Conservation (phyloP, 345 rosid genomes). For the Hevea brasiliensis region DNA sequence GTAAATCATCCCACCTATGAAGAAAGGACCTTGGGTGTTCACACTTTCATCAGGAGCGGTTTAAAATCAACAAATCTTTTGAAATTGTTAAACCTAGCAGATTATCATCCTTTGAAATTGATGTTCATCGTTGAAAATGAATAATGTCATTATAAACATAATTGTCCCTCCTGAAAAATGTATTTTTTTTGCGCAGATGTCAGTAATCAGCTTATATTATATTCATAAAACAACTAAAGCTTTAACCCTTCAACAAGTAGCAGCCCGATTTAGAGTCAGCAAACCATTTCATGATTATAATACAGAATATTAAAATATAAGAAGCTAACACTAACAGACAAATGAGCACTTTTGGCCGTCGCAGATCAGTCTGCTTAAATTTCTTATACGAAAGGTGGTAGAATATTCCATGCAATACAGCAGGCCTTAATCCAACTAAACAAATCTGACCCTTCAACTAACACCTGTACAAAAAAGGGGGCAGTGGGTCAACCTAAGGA, state of each 20-base stretch:
- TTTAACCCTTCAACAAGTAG: not conserved
- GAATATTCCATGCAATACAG: not conserved
- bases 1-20: too few relatives aligned
- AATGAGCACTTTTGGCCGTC: conserved; percentile 4
- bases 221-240: not conserved
- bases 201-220: too few relatives aligned
- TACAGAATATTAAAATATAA: too few relatives aligned
- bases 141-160: not conserved
- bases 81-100: not conserved
- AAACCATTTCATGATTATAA: not conserved
- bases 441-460: not conserved
- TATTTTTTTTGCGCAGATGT: not conserved
- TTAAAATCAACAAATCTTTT: not conserved
- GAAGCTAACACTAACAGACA: not conserved
- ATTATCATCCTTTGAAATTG: too few relatives aligned
- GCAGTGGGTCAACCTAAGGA: not conserved
- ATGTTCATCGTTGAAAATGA: too few relatives aligned
- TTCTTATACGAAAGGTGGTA: not conserved
- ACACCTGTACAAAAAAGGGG: not conserved
- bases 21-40: not conserved
- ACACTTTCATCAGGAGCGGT: not conserved
- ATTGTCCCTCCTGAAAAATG: not conserved
- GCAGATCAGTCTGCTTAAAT: not conserved
- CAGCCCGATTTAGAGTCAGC: not conserved
- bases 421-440: not conserved